A percentile compares a stretch with the other conserved stretches of the same genome.
Conservation (phyloP, 306 rosid genomes). For the Abrus precatorius region DNA sequence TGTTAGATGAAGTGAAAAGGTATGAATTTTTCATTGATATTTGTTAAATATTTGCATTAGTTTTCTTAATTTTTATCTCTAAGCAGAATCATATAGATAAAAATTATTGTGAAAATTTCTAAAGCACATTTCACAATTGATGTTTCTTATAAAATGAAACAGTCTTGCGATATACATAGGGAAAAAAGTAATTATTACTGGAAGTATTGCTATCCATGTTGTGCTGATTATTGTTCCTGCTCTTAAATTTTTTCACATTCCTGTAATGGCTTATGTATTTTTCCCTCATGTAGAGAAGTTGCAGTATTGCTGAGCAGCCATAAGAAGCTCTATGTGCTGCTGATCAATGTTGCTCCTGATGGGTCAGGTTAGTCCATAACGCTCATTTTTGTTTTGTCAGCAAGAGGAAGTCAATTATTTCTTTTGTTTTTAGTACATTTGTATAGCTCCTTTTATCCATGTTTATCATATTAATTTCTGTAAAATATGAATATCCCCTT, state of each 20-base stretch:
- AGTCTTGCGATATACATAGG: neutral
- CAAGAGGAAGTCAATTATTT: conserved; percentile 35
- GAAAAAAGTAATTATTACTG: conserved; percentile 32
- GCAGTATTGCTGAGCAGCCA: conserved; percentile 82
- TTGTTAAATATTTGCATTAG: conserved; percentile 18
- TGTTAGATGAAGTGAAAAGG: conserved; percentile 12
- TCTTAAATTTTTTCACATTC: conserved; percentile 20
- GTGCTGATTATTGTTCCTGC: conserved; percentile 7
- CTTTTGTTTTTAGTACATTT: conserved; percentile 6
- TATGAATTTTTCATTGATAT: conserved; percentile 6
- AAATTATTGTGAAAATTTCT: conserved; percentile 8
- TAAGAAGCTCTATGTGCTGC: conserved; percentile 80
- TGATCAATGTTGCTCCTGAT: conserved; percentile 60
- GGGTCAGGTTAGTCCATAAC: conserved; percentile 70
- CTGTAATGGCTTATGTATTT: conserved; percentile 26
- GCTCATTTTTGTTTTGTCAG: conserved; percentile 36
- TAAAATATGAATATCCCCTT: conserved; percentile 17
- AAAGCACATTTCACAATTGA: conserved; percentile 4
- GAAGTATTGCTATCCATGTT: conserved; percentile 12
- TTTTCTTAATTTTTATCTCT: conserved; percentile 2
- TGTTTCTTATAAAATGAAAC: conserved; percentile 3
- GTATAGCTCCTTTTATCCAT: conserved; percentile 34
- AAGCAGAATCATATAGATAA: conserved; percentile 24
- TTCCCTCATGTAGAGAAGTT: conserved; percentile 69
- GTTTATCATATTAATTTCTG: conserved; percentile 37